Base-by-base conservation (phyloP, 768 basidiomycete genomes). In the Phaeolepiota aurea region DNA sequence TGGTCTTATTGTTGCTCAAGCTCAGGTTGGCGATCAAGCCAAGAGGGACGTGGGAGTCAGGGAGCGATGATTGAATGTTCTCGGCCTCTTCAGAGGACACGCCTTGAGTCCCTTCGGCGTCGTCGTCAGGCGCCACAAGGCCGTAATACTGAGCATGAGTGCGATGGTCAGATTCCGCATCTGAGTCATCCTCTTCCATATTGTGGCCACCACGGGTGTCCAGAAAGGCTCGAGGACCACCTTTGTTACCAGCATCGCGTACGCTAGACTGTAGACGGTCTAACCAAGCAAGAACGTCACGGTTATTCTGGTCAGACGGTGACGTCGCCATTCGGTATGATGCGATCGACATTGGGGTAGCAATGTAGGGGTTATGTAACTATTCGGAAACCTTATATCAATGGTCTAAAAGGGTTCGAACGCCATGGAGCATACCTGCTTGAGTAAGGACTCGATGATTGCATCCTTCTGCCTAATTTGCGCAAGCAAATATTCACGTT, bases 391-490 rank as follows among this genome's bases (percentile, higher is more conserved):
- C 7, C 41, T 40, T 28, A 38, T 39, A 40, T 32, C 20, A 13
- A 30, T 34, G 40, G n/a, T 11, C 12, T 22, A 13, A 22, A 23
- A 4, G 37, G 25, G 13, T 11, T 14, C 31, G 34, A 15, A 20
- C 10, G 30, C 20, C 21, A 18, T 36, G 21, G 1, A 40, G 15
- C 68, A 11, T 22, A 80, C 86, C 68, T 89, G 86, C 55, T 88
- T 88, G 48, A 91, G 71, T 11, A 90, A 74, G 11, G 79, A 83
- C 47, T 88, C 84, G 49, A 91, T 90, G 49, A 90, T 82, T 14
- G 77, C 69, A 63, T 91, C 87, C 64, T 91, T 91, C 63, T 91
- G 87, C 40, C 81, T 74, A 47, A 91, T 81, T 55, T 90, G 85
- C 3, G 86, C 84, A 18, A 90, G 74, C 13, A 91, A 68, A 54